Percentiles rank a stretch among this genome's conserved stretches.
Conservation (phyloP, 148 eudicot species). For the Rhododendron ferrugineum region DNA sequence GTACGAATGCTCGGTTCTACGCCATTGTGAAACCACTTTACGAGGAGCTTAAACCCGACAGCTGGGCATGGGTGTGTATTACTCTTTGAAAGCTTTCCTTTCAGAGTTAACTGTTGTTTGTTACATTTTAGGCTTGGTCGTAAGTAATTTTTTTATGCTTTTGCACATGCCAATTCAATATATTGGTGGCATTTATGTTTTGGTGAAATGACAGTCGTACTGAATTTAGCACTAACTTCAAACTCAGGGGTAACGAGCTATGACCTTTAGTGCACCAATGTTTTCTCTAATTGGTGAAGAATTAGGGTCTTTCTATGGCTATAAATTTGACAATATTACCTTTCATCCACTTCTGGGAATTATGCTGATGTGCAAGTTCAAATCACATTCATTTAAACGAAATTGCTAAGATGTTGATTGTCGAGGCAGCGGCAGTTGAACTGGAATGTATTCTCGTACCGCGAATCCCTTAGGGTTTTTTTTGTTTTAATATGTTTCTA, state of each 20-base stretch:
- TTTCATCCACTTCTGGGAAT: not conserved
- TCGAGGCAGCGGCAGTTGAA: not conserved
- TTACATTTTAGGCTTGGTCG: not conserved
- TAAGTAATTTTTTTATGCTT: not conserved
- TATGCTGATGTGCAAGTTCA: not conserved
- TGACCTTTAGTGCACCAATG: not conserved
- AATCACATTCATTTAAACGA: not conserved
- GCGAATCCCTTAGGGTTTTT: too few relatives aligned
- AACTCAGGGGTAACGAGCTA: not conserved
- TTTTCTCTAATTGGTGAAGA: not conserved
- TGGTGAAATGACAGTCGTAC: not conserved
- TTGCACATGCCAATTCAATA: not conserved
- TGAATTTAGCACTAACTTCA: not conserved
- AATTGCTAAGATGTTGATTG: not conserved
- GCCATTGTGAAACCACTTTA: constrained; percentile 76
- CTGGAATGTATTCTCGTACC: not conserved
- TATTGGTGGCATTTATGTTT: not conserved
- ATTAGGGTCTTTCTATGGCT: not conserved
- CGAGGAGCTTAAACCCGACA: constrained; percentile 50
- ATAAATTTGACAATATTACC: not conserved
- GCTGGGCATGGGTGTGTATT: constrained; percentile 84
- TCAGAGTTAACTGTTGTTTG: not conserved
- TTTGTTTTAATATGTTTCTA: not conserved
- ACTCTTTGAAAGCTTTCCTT: not conserved
- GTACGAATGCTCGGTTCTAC: constrained; percentile 89